Evolutionary conservation across 371 early-diverging fungal genomes (phyloP).

Genomic region (Apophysomyces sp.): DNA sequence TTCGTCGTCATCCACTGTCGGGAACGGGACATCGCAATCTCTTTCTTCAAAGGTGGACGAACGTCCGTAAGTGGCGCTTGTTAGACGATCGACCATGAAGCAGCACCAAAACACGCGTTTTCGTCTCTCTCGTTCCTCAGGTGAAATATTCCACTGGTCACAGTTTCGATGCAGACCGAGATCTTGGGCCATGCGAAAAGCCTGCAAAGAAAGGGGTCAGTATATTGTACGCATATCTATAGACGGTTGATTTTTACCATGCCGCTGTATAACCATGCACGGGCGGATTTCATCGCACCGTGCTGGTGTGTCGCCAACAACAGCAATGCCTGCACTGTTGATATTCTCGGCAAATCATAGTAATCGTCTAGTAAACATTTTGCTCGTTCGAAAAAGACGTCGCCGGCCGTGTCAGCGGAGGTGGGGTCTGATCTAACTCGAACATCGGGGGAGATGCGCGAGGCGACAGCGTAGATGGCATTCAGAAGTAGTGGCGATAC

Average conservation of each 20-base stretch:
- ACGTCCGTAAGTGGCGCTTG: constrained; percentile 42
- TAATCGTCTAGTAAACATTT: constrained; percentile 51
- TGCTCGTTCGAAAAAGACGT: constrained; percentile 48
- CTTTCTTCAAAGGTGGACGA: constrained; percentile 42
- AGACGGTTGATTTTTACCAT: constrained; percentile 29
- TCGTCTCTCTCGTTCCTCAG: constrained; percentile 42
- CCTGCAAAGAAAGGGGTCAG: constrained; percentile 15
- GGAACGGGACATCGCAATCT: constrained; percentile 49
- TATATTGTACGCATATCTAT: not conserved
- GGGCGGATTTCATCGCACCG: constrained; percentile 47
- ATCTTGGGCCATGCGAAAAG: constrained; percentile 53
- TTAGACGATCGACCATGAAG: constrained; percentile 44
- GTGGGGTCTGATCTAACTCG: constrained; percentile 34
- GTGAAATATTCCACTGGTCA: constrained; percentile 43
- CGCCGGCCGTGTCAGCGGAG: constrained; percentile 39
- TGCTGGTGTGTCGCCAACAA: constrained; percentile 55
- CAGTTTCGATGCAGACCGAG: constrained; percentile 47
- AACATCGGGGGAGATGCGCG: constrained; percentile 40
- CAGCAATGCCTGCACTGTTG: constrained; percentile 61
- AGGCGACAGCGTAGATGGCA: constrained; percentile 50
- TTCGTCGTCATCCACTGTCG: constrained; percentile 43
- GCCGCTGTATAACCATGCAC: constrained; percentile 52
- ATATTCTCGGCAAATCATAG: constrained; percentile 56
- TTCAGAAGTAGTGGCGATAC: constrained; percentile 46
- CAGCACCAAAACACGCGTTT: constrained; percentile 55